These are phyloP conservation scores for Ilex aquifolium DNA, from an alignment of 257 asterid species.

Conservation along the genomic window DNA sequence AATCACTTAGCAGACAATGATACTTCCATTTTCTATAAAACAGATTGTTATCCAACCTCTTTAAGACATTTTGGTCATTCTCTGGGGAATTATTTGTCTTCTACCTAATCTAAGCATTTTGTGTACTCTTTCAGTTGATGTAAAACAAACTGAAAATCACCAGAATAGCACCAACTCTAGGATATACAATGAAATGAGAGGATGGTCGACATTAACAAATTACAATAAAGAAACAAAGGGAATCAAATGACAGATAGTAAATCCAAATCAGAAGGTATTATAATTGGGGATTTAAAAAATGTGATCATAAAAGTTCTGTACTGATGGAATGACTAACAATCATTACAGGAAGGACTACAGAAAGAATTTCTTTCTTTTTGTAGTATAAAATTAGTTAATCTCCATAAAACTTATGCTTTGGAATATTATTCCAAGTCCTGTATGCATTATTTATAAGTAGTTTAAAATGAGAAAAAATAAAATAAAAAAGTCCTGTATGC, in stretches of 20 bases:
- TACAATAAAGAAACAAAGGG: constrained; percentile 24
- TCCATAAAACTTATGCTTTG: too few species aligned
- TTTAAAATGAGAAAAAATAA: too few species aligned
- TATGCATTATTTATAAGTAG: too few species aligned
- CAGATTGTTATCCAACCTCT: constrained; percentile 10
- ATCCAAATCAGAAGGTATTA: constrained; percentile 81
- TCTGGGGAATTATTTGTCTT: neutral
- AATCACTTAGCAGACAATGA: too few species aligned
- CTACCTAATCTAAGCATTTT: constrained; percentile 35
- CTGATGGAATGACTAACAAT: too few species aligned
- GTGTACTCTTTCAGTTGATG: constrained; percentile 30
- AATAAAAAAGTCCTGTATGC: too few species aligned
- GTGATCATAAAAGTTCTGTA: neutral
- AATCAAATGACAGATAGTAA: constrained; percentile 14
- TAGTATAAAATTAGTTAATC: too few species aligned
- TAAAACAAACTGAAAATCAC: constrained; percentile 38
- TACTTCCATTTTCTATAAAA: too few species aligned
- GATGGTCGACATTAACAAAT: constrained; percentile 41
- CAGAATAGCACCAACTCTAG: constrained; percentile 37
- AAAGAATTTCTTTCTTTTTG: too few species aligned
- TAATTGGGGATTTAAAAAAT: constrained; percentile 36
- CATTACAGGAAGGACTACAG: too few species aligned
- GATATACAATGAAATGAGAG: constrained; percentile 34
- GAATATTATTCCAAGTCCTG: too few species aligned
- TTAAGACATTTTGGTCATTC: constrained; percentile 1